phyloP scores from a whole-genome alignment of 2,329 filamentous ascomycete genomes.

The Apiospora rasikravindrae region DNA sequence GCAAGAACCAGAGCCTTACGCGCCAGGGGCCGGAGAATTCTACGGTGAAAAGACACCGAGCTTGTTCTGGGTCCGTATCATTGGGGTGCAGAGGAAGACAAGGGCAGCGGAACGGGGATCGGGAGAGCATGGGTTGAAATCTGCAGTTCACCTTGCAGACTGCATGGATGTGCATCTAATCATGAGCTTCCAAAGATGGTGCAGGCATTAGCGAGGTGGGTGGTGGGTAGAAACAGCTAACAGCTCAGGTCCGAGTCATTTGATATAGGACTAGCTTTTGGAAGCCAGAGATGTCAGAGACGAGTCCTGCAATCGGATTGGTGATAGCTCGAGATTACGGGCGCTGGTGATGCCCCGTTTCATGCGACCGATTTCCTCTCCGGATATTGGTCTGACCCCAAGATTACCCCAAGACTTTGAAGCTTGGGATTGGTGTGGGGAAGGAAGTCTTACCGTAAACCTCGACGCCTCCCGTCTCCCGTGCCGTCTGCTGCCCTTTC shows the following conservation, averaged over 20 bases:
- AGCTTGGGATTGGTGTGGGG: slow-evolving; percentile 11
- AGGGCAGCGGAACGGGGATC: background rate
- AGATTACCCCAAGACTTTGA: slow-evolving; percentile 18
- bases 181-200: background rate
- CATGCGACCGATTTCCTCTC: background rate
- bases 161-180: slow-evolving; percentile 8
- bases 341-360: background rate
- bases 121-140: background rate
- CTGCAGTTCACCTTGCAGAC: background rate
- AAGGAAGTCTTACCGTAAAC: background rate
- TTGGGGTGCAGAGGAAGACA: background rate
- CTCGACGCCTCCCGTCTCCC: slow-evolving; percentile 8
- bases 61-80: background rate
- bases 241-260: background rate
- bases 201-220: slow-evolving; percentile 4
- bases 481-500: background rate
- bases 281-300: background rate
- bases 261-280: background rate
- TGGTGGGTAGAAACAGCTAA: background rate
- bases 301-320: background rate
- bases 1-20: background rate
- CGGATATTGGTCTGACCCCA: slow-evolving; percentile 17
- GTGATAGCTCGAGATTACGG: slow-evolving; percentile 1
- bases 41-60: background rate
- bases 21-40: background rate